Percentiles rank a stretch among this genome's conserved stretches.
phyloP scores from a whole-genome alignment of 345 rosid species.

The Euphorbia tirucalli region DNA sequence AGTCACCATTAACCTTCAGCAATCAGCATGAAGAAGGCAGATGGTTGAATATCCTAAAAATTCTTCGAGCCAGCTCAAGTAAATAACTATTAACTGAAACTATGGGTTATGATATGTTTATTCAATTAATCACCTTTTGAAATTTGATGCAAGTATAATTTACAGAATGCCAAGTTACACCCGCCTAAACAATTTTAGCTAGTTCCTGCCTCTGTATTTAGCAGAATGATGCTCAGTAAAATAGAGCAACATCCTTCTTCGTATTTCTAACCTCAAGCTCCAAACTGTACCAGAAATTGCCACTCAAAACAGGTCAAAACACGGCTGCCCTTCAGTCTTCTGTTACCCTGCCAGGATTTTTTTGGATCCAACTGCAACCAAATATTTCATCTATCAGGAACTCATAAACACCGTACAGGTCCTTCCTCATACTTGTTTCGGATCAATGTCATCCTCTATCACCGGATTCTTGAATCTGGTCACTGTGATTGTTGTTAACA shows the following conservation, averaged over 20 bases:
- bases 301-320: no score
- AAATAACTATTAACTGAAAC: not conserved
- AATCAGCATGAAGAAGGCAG: no score
- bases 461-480: constrained; percentile 5
- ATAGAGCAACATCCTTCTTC: not conserved
- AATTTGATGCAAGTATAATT: not conserved
- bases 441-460: not conserved
- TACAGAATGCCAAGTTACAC: constrained; percentile 2
- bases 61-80: no score
- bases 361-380: constrained; percentile 8
- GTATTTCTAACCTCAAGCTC: constrained; percentile 1
- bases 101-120: no score
- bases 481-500: not conserved
- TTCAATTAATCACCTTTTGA: not conserved
- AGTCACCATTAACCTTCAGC: no score
- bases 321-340: not conserved
- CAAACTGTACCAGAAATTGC: no score
- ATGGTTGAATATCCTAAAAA: no score
- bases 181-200: not conserved
- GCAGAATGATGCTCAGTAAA: not conserved
- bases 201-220: no score
- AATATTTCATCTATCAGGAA: not conserved
- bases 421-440: not conserved
- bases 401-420: not conserved
- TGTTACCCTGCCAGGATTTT: not conserved